These are phyloP conservation scores for Saksenaea oblongispora DNA, from an alignment of 371 early-diverging fungal genomes.

Conservation along the genomic window DNA sequence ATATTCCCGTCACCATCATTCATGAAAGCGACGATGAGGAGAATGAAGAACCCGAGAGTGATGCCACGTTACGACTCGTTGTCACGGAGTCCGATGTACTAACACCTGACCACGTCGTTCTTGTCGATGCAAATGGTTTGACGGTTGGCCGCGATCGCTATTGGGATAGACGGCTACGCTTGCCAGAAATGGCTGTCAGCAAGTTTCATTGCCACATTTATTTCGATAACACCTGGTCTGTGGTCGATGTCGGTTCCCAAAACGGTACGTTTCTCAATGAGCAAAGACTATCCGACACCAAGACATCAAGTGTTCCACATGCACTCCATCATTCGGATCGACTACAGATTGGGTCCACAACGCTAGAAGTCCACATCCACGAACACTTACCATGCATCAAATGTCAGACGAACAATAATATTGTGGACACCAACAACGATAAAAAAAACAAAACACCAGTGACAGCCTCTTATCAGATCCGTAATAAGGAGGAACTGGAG, in stretches of 20 bases:
- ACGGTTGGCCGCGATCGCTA: constrained; percentile 45
- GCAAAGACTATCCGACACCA: constrained; percentile 33
- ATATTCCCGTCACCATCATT: constrained; percentile 16
- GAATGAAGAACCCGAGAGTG: constrained; percentile 18
- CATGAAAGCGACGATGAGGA: constrained; percentile 19
- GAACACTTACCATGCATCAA: constrained; percentile 30
- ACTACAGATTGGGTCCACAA: constrained; percentile 34
- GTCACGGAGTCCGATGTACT: constrained; percentile 32
- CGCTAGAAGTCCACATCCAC: constrained; percentile 41
- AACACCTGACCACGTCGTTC: constrained; percentile 22
- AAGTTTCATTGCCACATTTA: constrained; percentile 46
- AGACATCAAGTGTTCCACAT: constrained; percentile 34
- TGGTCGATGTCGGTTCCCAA: constrained; percentile 44
- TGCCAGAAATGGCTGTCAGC: constrained; percentile 47
- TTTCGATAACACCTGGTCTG: constrained; percentile 22
- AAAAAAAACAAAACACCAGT: background rate
- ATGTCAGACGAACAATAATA: constrained; percentile 21
- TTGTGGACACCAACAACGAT: constrained; percentile 16
- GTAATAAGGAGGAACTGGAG: constrained; percentile 8
- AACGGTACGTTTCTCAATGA: constrained; percentile 47
- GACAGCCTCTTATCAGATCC: background rate
- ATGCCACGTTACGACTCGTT: constrained; percentile 31
- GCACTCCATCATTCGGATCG: constrained; percentile 29
- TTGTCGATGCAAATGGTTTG: constrained; percentile 40
- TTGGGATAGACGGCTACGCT: constrained; percentile 35